Base-by-base conservation (phyloP, 140 eudicot genomes). In the Bidens hawaiensis region DNA sequence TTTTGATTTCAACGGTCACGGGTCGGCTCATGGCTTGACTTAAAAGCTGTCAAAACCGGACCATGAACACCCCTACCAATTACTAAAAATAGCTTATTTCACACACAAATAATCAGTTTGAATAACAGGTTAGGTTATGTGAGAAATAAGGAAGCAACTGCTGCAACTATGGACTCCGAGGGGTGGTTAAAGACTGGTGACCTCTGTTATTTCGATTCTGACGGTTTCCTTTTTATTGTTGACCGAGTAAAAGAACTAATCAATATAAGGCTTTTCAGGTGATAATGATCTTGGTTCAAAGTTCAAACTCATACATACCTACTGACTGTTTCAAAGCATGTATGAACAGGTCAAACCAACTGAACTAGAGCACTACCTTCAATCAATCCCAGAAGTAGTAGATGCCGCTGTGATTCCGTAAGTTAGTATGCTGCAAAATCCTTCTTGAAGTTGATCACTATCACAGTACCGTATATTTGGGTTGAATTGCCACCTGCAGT, bases 181-280 rank as follows among this genome's bases (percentile, higher is more conserved):
- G n/a, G n/a, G n/a, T n/a, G n/a, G n/a, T n/a, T n/a, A n/a, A n/a
- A n/a, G n/a, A n/a, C 96, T 2, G 97, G 97, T 11, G 97, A 90
- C 56, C 82, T 90, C 9, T 78, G 90, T 72, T 90, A 79, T 62
- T 79, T 90, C 47, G 86, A 86, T 70, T 60, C 80, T 2, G 90
- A 86, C 62, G 95, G 90, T 42, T 79, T 76, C 62, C 81, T 86
- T 15, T 90, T 62, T 28, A 60, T 86, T 65, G 90, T 84, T 65
- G 97, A 86, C 61, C 76, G 95, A 47, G 36, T 86, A 52, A 86
- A 90, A 66, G 95, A 90, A 55, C 40, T 86, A 65, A 84, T 86
- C 45, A 90, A 59, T 86, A 90, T 51, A 90, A 90, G 82, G 97
- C 79, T 58, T 90, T 86, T 81, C 97, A 90, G 94, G 97, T 86